Evolutionary conservation across 768 basidiomycete species (phyloP), one percentile per base, ranked within the genome.

Genomic region (Tephrocybe rancida): DNA sequence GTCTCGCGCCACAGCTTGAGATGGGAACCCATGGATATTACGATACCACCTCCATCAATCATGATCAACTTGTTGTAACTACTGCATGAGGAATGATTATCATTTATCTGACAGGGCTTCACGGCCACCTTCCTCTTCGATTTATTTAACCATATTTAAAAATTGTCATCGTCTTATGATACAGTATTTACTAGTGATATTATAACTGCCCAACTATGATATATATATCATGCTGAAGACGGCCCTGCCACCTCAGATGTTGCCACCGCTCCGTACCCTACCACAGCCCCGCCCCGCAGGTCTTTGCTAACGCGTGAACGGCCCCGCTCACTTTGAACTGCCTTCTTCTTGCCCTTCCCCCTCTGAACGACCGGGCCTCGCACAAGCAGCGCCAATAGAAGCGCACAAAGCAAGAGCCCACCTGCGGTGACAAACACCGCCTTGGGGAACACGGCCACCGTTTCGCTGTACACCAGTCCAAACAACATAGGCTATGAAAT

Each of bases 371-470:
- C 68, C 7, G 79, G 79, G 29, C 73, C 78, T 44, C 73, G 64
- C 30, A 80, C 74, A 24, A 76, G 61, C 56, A 75, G 51, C 50
- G 75, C 56, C 50, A 77, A 63, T 29, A 65, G 34, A 18, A 80
- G 52, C 27, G 76, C 67, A 27, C 67, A 62, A 27, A 73, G 56
- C 52, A 87, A 68, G 35, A 91, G 73, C 7, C 70, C 74, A 2
- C 73, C 78, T 14, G 85, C 86, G 8, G 76, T 66, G 16, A 69
- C 74, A 61, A 92, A 93, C 42, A 92, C 81, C 3, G 87, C 78
- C 70, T 86, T 87, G 19, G 90, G 90, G 60, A 73, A 87, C 5
- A 66, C 73, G 2, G 81, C 86, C 21, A 90, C 88, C 0, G 89
- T 90, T 44, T 67, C 72, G 58, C 84, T 81, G 71, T 89, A 93